Percentiles rank a stretch among this genome's conserved stretches.
phyloP scores from a whole-genome alignment of 257 asterid genomes.

The Primulina huaijiensis region DNA sequence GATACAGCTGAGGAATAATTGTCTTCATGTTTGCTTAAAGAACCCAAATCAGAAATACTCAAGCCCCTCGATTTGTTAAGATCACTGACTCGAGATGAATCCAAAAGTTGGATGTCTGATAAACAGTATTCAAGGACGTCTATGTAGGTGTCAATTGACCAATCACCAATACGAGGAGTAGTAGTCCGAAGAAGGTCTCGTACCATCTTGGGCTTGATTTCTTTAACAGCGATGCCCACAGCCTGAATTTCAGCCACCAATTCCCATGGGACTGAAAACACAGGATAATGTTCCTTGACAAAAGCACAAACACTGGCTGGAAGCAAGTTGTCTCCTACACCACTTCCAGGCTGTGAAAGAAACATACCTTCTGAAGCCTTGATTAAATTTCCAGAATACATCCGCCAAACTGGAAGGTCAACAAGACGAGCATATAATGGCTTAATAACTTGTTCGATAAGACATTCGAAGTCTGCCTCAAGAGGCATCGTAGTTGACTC shows the following conservation, averaged over 20 bases:
- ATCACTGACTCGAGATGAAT: constrained; percentile 39
- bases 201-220: constrained; percentile 94
- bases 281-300: constrained; percentile 96
- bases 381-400: constrained; percentile 81
- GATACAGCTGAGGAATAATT: constrained; percentile 37
- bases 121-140: constrained; percentile 95
- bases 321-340: constrained; percentile 70
- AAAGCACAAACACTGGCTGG: constrained; percentile 91
- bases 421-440: constrained; percentile 76
- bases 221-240: constrained; percentile 68
- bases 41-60: constrained; percentile 37
- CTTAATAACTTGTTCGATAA: constrained; percentile 69
- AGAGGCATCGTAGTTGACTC: constrained; percentile 37
- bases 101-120: constrained; percentile 69
- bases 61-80: constrained; percentile 30
- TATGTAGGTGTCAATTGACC: constrained; percentile 67
- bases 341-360: constrained; percentile 87
- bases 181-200: constrained; percentile 82
- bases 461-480: constrained; percentile 73
- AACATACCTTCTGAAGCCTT: constrained; percentile 96
- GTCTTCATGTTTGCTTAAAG: constrained; percentile 34
- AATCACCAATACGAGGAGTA: constrained; percentile 54
- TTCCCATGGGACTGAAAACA: constrained; percentile 96
- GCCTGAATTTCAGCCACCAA: constrained; percentile 87
- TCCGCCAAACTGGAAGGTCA: constrained; percentile 90